Evolutionary conservation across 129 eudicot species (phyloP), one percentile per base, ranked within the genome.

Genomic region (Lonicera japonica): DNA sequence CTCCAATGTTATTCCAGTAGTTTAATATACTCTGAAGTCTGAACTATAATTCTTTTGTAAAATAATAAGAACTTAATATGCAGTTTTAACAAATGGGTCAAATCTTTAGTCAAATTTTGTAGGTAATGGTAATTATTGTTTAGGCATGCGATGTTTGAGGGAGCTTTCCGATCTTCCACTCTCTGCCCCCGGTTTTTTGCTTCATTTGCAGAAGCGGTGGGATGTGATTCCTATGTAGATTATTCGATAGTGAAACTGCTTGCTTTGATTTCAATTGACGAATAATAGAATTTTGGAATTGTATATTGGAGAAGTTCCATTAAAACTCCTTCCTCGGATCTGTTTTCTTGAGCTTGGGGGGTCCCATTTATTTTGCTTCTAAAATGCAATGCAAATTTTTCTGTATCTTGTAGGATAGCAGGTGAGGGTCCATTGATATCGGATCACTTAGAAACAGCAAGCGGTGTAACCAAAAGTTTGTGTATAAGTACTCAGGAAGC

Each of bases 351-450:
- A 54, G 22, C 19, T 41, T 6, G 10, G 46, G 52, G 17, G 46
- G 18, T 21, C 38, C 36, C 11, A 9, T 62, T 54, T 25, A 21
- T 13, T 63, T 24, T 67, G 11, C 25, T 41, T 25, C 58, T 17
- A 0, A 41, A 54, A 10, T 70, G 63, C 54, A 40, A 70, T 56
- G 21, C 23, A 21, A 43, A 24, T 53, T 22, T 55, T 70, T 34
- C 25, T 62, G 56, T 54, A 65, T 67, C 57, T 71, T 74, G 71
- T 75, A 79, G 85, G 85, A 62, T 54, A 48, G 61, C 55, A 40
- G 74, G 70, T 45, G 85, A 70, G 61, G 57, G 68, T 70, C 77
- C 36, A 61, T 48, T 64, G 61, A 56, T 34, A 60, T 29, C 66
- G 48, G 76, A 75, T 68, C 61, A 63, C 40, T 48, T 48, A 56